Conservation (phyloP, 257 asterid species). For the Nicotiana paniculata region DNA sequence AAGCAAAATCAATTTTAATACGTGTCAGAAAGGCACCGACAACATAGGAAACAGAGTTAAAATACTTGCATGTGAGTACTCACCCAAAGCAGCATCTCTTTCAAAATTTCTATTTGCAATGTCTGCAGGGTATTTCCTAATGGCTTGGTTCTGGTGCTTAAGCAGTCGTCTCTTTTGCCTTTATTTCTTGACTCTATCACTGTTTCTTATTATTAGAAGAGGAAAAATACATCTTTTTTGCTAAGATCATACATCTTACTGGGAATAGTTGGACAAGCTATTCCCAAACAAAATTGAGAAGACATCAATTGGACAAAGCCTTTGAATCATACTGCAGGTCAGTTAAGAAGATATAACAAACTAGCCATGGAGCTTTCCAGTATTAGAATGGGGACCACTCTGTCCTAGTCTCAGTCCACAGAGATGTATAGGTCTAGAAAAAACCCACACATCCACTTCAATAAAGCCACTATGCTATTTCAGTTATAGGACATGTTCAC, state of each 20-base stretch:
- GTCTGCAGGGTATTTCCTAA: not conserved
- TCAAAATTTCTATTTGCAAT: not conserved
- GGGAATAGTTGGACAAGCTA: not conserved
- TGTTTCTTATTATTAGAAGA: not conserved
- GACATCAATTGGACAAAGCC: not conserved
- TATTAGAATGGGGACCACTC: not conserved
- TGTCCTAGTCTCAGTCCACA: not conserved
- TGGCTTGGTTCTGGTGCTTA: not conserved
- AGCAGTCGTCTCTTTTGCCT: not conserved
- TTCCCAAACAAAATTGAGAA: not conserved
- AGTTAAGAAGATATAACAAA: not conserved
- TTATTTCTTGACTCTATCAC: not conserved
- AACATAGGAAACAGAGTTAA: not conserved
- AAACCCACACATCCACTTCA: not conserved
- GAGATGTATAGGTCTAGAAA: not conserved
- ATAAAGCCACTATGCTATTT: constrained; percentile 4
- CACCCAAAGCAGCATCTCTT: not conserved
- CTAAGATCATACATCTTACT: not conserved
- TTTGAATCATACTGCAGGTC: not conserved
- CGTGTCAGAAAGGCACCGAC: not conserved
- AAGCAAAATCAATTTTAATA: constrained; percentile 1
- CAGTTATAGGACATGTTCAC: not conserved
- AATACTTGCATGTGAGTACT: not conserved
- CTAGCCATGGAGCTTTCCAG: not conserved
- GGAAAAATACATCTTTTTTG: not conserved